Evolutionary conservation across 495 filamentous ascomycete species (phyloP), one percentile per base, ranked within the genome.

Genomic region (Articulospora tetracladia): DNA sequence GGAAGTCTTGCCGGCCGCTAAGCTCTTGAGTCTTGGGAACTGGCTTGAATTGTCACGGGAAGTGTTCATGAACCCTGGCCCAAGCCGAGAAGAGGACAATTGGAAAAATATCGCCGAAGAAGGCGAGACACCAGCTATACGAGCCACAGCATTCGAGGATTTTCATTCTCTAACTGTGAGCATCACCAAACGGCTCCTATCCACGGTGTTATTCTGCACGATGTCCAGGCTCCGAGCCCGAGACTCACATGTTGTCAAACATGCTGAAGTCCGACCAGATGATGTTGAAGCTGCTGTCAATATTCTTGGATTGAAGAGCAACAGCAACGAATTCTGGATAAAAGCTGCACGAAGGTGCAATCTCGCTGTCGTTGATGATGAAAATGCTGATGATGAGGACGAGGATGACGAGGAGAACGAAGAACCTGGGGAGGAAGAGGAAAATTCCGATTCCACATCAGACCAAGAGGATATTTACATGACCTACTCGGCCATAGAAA

Each of bases 41-140:
- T 93, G 87, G 86, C 73, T 94, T 4, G 62, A 72, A 17, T 73
- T 96, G 4, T 88, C 89, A 0, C 74, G 77, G 23, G 75, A 76
- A 3, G 39, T 93, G 1, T 94, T 95, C 66, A 95, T 96, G 92
- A 93, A 94, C 69, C 79, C 82, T 3, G 72, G 76, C 1, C 73
- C 80, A 32, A 58, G 68, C 48, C 59, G 68, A 41, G 68, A 73
- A 22, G 82, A 87, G 39, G 77, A 85, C 50, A 91, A 91, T 65
- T 96, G 89, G 89, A 73, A 67, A 17, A 72, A 73, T 55, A 53
- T 87, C 7, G 74, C 73, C 8, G 70, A 73, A 26, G 24, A 30
- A n/a, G 72, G 69, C 2, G 81, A 88, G 25, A 69, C 62, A 2
- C 91, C 92, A 0, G 81, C 87, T 0, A 83, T 96, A 17, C 80